Evolutionary conservation across 148 eudicot genomes (phyloP).

Genomic region (Camellia sinensis): DNA sequence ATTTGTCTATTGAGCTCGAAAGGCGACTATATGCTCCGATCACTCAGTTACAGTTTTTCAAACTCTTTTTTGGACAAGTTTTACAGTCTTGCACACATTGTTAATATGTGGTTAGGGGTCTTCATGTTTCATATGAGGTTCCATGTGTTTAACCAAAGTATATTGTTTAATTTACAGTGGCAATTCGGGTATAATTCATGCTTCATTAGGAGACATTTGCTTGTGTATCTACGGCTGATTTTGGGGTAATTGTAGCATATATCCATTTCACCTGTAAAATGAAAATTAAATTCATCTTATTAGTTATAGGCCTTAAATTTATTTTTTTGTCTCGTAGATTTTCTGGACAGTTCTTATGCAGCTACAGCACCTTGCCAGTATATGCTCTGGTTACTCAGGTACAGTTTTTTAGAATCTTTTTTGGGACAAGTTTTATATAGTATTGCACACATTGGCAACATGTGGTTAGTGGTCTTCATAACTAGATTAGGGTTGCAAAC

Average conservation of each 20-base stretch:
- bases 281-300: background rate
- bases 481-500: no score
- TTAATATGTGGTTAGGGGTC: no score
- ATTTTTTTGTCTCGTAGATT: slow-evolving; percentile 42
- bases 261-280: background rate
- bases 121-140: background rate
- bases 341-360: slow-evolving; percentile 86
- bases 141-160: background rate
- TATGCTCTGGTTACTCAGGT: slow-evolving; percentile 99
- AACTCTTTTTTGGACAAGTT: no score
- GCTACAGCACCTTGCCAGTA: slow-evolving; percentile 94
- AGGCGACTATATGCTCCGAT: no score
- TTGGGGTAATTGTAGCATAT: slow-evolving; percentile 53
- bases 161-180: slow-evolving; percentile 59
- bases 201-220: slow-evolving; percentile 73
- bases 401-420: slow-evolving; percentile 9
- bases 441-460: no score
- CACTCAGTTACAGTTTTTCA: no score
- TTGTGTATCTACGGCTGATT: slow-evolving; percentile 75
- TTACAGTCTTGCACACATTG: no score
- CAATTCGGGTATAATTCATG: slow-evolving; percentile 92
- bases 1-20: no score
- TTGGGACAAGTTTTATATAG: no score
- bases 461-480: no score
- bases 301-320: background rate